Evolutionary conservation across 805 yeast genomes (phyloP), one percentile per base, ranked within the genome.

Genomic region (Middelhovenomyces tepae): DNA sequence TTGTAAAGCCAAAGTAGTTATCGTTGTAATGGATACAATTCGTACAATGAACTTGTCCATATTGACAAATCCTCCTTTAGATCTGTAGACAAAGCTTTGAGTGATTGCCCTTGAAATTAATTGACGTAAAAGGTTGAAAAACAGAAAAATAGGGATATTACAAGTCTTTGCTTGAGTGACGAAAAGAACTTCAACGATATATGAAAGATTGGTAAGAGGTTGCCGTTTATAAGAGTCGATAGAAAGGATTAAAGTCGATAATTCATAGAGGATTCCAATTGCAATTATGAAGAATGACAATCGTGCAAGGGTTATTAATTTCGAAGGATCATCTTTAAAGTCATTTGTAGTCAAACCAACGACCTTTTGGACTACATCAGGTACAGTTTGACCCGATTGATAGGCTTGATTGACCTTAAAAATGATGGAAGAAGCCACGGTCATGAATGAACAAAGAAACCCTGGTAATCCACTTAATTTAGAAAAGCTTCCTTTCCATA

Each of bases 391-490:
- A 4, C 79, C 80, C 40, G 75, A 73, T 6, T 67, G 66, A 28
- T 59, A 46, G 16, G 69, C 71, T 54, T 72, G 74, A 15, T 63
- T 48, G 5, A 72, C 40, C 44, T 81, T 81, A 59, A 75, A 80
- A 27, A 62, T 56, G 19, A 74, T 51, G 4, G 75, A 60, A 3
- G 71, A 38, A 1, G 66, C 48, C 0, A 67, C 55, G 2, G 77
- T 46, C 5, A 72, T 51, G 32, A 73, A 70, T 4, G 73, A 48
- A 2, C 60, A 33, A 9, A 70, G 51, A 41, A 75, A 72, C 1
- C 73, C 54, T 4, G 64, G 24, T 32, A 59, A 43, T 37, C 43
- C 49, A 7, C 38, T 31, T 17, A 48, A 31, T 8, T 42, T 41
- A 5, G 43, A 21, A 22, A 46, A 43, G 14, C 41, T 30, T 13